A percentile compares a stretch with the other conserved stretches of the same genome.
Evolutionary conservation across 2,329 filamentous ascomycete species (phyloP).

Genomic region (Gyromitra esculenta): DNA sequence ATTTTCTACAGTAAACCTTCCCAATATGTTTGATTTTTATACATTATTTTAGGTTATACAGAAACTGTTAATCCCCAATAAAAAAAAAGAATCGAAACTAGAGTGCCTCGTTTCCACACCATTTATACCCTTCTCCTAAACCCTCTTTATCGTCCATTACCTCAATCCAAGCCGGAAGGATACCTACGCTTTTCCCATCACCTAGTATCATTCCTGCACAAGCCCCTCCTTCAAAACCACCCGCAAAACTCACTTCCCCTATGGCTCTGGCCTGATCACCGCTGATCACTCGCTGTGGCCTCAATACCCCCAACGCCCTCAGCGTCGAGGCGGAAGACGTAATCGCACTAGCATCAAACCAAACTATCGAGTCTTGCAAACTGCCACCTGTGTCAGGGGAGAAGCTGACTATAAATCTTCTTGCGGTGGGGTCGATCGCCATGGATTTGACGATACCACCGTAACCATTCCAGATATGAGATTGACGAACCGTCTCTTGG

Average conservation of each 20-base stretch:
- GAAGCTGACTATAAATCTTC: conserved; percentile 40
- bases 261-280: conserved; percentile 10
- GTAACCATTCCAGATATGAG: neutral
- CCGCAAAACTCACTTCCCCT: conserved; percentile 41
- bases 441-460: conserved; percentile 41
- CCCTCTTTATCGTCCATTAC: neutral
- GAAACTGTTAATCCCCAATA: neutral
- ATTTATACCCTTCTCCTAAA: neutral
- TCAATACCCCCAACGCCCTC: conserved; percentile 32
- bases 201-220: conserved; percentile 41
- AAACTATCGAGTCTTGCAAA: conserved; percentile 31
- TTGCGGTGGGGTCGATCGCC: conserved; percentile 41
- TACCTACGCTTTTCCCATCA: conserved; percentile 11
- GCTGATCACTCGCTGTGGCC: conserved; percentile 5
- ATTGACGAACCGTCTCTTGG: neutral
- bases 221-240: conserved; percentile 15
- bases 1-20: too few relatives aligned
- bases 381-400: neutral
- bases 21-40: neutral
- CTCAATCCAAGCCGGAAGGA: conserved; percentile 37
- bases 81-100: neutral
- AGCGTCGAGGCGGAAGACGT: conserved; percentile 10
- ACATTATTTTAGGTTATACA: neutral
- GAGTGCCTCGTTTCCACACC: neutral
- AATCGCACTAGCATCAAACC: conserved; percentile 39